Conservation (phyloP, 257 asterid species). For the Agastache rugosa region DNA sequence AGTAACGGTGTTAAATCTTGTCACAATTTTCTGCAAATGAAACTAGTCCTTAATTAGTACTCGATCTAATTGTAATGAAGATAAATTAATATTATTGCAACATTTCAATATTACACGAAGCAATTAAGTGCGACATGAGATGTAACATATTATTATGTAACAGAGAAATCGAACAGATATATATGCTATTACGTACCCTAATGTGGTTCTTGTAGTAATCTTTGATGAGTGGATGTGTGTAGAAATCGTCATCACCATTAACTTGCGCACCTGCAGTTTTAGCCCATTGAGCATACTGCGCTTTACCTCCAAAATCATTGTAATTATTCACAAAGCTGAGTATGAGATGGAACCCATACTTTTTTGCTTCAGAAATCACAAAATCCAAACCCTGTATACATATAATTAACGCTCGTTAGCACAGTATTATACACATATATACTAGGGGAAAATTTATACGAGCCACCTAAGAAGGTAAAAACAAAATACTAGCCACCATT, state of each 20-base stretch:
- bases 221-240: slow-evolving; percentile 59
- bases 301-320: slow-evolving; percentile 65
- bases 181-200: slow-evolving; percentile 37
- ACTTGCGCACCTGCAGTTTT: neutral
- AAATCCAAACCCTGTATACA: slow-evolving; percentile 67
- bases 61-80: too few relatives aligned
- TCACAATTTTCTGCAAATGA: slow-evolving; percentile 63
- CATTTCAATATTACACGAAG: too few relatives aligned
- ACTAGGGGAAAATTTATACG: too few relatives aligned
- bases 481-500: too few relatives aligned
- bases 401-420: too few relatives aligned
- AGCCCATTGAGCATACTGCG: slow-evolving; percentile 69
- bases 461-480: too few relatives aligned
- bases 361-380: slow-evolving; percentile 66
- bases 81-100: too few relatives aligned
- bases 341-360: slow-evolving; percentile 61
- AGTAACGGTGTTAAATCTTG: slow-evolving; percentile 65
- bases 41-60: too few relatives aligned
- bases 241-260: slow-evolving; percentile 67
- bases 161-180: too few relatives aligned
- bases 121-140: too few relatives aligned
- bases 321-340: slow-evolving; percentile 69
- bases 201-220: slow-evolving; percentile 74
- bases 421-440: too few relatives aligned
- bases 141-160: too few relatives aligned